Evolutionary conservation across 2,329 filamentous ascomycete species (phyloP).

Genomic region (Podosphaera aphanis): DNA sequence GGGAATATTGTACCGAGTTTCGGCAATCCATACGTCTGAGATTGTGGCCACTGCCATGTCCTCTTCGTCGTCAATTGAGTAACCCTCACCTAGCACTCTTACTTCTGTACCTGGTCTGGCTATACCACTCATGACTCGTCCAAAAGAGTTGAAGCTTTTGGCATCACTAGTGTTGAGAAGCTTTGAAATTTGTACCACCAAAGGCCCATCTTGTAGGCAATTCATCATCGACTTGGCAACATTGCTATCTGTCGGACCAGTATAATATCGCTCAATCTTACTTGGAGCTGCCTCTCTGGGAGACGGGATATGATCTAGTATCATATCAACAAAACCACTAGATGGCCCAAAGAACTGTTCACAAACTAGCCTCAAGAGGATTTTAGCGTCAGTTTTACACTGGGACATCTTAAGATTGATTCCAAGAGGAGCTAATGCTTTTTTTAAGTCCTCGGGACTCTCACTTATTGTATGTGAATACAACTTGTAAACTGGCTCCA

Average conservation of each 20-base stretch:
- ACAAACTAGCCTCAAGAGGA: slow-evolving; percentile 71
- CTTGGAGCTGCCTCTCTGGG: slow-evolving; percentile 55
- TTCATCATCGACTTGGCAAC: slow-evolving; percentile 56
- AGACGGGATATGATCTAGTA: slow-evolving; percentile 71
- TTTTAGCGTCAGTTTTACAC: slow-evolving; percentile 71
- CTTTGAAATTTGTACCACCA: slow-evolving; percentile 84
- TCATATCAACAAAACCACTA: slow-evolving; percentile 85
- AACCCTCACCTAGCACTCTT: slow-evolving; percentile 79
- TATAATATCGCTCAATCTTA: slow-evolving; percentile 72
- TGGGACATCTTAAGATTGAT: slow-evolving; percentile 81
- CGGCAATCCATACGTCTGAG: slow-evolving; percentile 66
- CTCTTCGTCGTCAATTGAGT: slow-evolving; percentile 91
- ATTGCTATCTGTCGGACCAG: slow-evolving; percentile 64
- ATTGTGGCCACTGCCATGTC: slow-evolving; percentile 83
- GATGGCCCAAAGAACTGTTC: slow-evolving; percentile 87
- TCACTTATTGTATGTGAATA: slow-evolving; percentile 89
- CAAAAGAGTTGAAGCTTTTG: slow-evolving; percentile 74
- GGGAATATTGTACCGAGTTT: slow-evolving; percentile 80
- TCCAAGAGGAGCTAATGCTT: slow-evolving; percentile 54
- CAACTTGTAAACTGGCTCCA: slow-evolving; percentile 95
- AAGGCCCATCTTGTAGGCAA: slow-evolving; percentile 72
- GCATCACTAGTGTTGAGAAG: slow-evolving; percentile 78
- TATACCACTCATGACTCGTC: slow-evolving; percentile 78
- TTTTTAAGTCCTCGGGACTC: slow-evolving; percentile 61
- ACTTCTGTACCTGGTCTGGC: slow-evolving; percentile 63